Evolutionary conservation across 2,329 filamentous ascomycete species (phyloP), one percentile per base, ranked within the genome.

Genomic region (Harringtonia lauricola): DNA sequence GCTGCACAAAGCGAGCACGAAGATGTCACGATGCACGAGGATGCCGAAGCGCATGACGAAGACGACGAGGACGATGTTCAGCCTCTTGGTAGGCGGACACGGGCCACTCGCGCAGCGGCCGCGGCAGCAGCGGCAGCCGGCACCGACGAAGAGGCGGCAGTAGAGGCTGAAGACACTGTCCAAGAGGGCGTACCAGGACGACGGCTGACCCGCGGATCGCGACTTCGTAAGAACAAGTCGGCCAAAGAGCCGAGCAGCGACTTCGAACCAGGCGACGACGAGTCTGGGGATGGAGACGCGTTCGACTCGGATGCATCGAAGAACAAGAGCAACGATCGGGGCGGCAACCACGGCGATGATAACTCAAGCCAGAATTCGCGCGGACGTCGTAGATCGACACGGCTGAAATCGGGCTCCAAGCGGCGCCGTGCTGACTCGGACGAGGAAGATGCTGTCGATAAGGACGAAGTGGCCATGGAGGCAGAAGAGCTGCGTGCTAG

Each of bases 391-490:
- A 51, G 54, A 49, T 57, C 62, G 46, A 59, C 43, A 8, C 46
- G 50, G n/a, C 39, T 49, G 60, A 53, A 58, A 34, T 61, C 67
- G 37, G 67, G 67, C 8, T 64, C 65, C 37, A 68, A 67, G 46
- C 67, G 59, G 47, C 67, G 69, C 34, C 67, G 66, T 29, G 64
- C 63, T 13, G 62, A 71, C 35, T 79, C 76, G 1, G 79, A 70
- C 50, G 80, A 70, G 53, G 76, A 67, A 62, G 68, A 66, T 47
- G 70, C 72, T 35, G 66, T 81, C 17, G 77, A 83, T 51, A 62
- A 72, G 40, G 74, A 82, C 46, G 80, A 84, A 54, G 60, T 83
- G 41, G 76, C 75, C 7, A 77, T 81, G 58, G 80, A 84, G 56
- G 68, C 79, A 14, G 69, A 77, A 49, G 78, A 83, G 46, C 65